Percentiles rank a stretch among this genome's conserved stretches.
phyloP scores from a whole-genome alignment of 148 eudicot species.

The Cornus controversa region DNA sequence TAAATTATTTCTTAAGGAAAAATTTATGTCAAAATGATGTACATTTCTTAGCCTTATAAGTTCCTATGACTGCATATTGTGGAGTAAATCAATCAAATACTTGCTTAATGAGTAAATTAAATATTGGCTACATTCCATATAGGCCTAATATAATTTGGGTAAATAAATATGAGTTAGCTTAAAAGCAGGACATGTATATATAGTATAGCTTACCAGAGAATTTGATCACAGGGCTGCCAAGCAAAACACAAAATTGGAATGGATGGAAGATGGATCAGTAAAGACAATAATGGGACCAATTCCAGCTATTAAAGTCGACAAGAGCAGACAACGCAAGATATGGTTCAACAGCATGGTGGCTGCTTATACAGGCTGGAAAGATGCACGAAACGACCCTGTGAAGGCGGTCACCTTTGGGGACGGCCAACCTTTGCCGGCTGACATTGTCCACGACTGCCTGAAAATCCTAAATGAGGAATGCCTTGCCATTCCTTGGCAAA shows the following conservation, averaged over 20 bases:
- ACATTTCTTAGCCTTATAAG: no score
- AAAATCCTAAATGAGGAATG: slow-evolving; percentile 75
- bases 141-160: no score
- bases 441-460: slow-evolving; percentile 57
- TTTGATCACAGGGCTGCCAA: slow-evolving; percentile 60
- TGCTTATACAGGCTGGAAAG: slow-evolving; percentile 81
- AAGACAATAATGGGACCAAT: slow-evolving; percentile 84
- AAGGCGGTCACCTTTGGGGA: slow-evolving; percentile 89
- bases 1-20: no score
- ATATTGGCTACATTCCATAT: no score
- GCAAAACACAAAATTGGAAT: slow-evolving; percentile 80
- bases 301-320: slow-evolving; percentile 61
- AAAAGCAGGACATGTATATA: no score
- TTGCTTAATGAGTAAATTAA: no score
- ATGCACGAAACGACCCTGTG: slow-evolving; percentile 62
- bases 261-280: slow-evolving; percentile 59
- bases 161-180: no score
- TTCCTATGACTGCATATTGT: no score
- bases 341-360: slow-evolving; percentile 97
- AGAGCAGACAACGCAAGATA: slow-evolving; percentile 59
- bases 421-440: slow-evolving; percentile 68
- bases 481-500: slow-evolving; percentile 78
- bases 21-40: no score
- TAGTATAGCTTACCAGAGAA: no score
- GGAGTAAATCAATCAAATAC: no score